Evolutionary conservation across 2,329 filamentous ascomycete species (phyloP).

Genomic region (Pseudogymnoascus sp.): DNA sequence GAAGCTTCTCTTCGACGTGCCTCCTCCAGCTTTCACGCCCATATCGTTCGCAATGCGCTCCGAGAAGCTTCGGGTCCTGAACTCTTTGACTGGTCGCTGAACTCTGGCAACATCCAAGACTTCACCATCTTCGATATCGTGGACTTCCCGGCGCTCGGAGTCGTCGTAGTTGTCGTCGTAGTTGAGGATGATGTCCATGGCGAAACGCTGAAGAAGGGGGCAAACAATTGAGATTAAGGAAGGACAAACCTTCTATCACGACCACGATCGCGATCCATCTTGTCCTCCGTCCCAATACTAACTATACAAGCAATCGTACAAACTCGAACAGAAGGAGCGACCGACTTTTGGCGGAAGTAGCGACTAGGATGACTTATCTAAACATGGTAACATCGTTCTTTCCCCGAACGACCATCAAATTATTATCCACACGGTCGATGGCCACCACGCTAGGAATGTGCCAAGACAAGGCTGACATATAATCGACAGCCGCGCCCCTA

Average conservation of each 20-base stretch:
- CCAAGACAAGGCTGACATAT: neutral
- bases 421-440: neutral
- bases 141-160: neutral
- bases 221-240: constrained; percentile 11
- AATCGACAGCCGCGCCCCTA: neutral
- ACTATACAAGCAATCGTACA: neutral
- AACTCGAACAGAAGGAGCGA: neutral
- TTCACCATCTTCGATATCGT: neutral
- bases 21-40: neutral
- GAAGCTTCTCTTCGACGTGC: neutral
- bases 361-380: neutral
- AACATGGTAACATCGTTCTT: neutral
- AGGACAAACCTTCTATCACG: constrained; percentile 34
- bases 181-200: neutral
- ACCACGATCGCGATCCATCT: constrained; percentile 29
- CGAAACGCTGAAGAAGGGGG: neutral
- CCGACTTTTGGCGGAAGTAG: neutral
- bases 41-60: neutral
- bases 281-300: neutral
- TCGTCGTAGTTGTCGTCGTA: neutral
- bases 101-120: neutral
- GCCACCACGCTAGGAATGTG: neutral
- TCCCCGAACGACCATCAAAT: neutral
- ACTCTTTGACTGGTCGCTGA: neutral
- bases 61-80: neutral